These are phyloP conservation scores for Lactifluus pinguis DNA, from an alignment of 768 basidiomycete species.

Conservation along the genomic window DNA sequence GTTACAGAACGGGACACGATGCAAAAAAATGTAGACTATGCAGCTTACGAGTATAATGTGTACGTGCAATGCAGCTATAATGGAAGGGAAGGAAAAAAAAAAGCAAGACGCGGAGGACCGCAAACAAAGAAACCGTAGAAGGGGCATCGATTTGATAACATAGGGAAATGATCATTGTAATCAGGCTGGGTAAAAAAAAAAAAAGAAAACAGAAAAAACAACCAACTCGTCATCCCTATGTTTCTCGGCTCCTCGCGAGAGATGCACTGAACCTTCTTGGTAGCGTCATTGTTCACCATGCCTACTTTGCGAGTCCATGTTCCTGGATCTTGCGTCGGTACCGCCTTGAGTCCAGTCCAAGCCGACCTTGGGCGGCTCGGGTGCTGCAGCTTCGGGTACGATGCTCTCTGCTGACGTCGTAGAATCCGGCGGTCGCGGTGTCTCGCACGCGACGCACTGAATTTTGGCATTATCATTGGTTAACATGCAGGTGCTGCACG, in stretches of 20 bases:
- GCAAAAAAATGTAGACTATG: conserved; percentile 20
- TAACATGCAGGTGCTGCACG: conserved; percentile 26
- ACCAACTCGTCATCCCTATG: not conserved
- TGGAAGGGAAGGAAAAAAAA: not conserved
- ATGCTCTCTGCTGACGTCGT: not conserved
- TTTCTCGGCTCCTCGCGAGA: conserved; percentile 24
- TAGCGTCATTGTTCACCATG: conserved; percentile 22
- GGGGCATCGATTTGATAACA: conserved; percentile 8
- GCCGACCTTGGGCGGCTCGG: not conserved
- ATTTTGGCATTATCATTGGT: conserved; percentile 36
- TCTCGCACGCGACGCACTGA: conserved; percentile 45
- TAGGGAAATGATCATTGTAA: conserved; percentile 5
- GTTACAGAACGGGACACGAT: conserved; percentile 13
- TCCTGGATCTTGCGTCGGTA: conserved; percentile 21
- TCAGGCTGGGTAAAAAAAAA: not conserved
- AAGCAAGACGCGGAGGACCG: not conserved
- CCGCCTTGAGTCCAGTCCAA: conserved; percentile 23
- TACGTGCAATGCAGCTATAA: conserved; percentile 11
- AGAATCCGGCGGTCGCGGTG: conserved; percentile 1
- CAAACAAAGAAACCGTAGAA: not conserved
- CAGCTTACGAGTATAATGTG: conserved; percentile 19
- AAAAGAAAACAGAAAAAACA: not conserved
- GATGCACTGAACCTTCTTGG: conserved; percentile 24
- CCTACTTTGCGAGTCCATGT: conserved; percentile 37
- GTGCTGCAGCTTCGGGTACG: not conserved